Percentiles rank a stretch among this genome's conserved stretches.
phyloP scores from a whole-genome alignment of 1,139 yeast genomes.

The Blastobotrys apis region DNA sequence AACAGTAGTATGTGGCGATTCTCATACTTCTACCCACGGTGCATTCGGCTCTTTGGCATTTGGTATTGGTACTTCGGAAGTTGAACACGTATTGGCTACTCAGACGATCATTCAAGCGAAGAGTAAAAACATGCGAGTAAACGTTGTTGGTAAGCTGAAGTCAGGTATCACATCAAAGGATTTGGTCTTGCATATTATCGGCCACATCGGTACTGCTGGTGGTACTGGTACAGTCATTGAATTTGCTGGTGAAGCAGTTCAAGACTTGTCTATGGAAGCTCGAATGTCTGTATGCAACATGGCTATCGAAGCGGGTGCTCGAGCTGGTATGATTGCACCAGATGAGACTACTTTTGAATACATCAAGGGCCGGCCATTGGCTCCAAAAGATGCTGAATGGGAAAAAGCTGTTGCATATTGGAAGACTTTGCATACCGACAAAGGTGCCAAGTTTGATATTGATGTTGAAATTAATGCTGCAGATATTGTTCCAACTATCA shows the following conservation, averaged over 20 bases:
- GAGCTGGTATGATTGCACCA: slow-evolving; percentile 99
- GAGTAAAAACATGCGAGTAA: slow-evolving; percentile 91
- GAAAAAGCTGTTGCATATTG: slow-evolving; percentile 89
- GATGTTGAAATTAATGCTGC: slow-evolving; percentile 77
- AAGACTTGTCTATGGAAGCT: slow-evolving; percentile 91
- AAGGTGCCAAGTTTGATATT: slow-evolving; percentile 81
- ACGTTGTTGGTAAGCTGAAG: slow-evolving; percentile 73
- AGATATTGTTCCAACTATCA: slow-evolving; percentile 90
- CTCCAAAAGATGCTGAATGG: slow-evolving; percentile 93
- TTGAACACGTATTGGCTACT: slow-evolving; percentile 96
- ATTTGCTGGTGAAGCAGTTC: slow-evolving; percentile 93
- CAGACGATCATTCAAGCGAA: slow-evolving; percentile 93
- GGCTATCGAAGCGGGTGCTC: slow-evolving; percentile 98
- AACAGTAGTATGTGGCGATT: slow-evolving; percentile 97
- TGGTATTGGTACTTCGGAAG: slow-evolving; percentile 98
- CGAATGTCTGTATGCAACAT: slow-evolving; percentile 99
- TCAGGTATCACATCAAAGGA: slow-evolving; percentile 96
- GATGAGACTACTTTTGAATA: slow-evolving; percentile 85
- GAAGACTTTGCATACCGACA: slow-evolving; percentile 82
- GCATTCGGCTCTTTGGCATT: slow-evolving; percentile 98
- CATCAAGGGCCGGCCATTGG: slow-evolving; percentile 87
- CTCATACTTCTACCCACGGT: slow-evolving; percentile 97
- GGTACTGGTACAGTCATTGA: slow-evolving; percentile 97
- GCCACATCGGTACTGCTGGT: slow-evolving; percentile 97
- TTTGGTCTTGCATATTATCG: slow-evolving; percentile 87